Evolutionary conservation across 164 flowering plant species (phyloP), one percentile per base, ranked within the genome.

Genomic region (Taxillus chinensis): DNA sequence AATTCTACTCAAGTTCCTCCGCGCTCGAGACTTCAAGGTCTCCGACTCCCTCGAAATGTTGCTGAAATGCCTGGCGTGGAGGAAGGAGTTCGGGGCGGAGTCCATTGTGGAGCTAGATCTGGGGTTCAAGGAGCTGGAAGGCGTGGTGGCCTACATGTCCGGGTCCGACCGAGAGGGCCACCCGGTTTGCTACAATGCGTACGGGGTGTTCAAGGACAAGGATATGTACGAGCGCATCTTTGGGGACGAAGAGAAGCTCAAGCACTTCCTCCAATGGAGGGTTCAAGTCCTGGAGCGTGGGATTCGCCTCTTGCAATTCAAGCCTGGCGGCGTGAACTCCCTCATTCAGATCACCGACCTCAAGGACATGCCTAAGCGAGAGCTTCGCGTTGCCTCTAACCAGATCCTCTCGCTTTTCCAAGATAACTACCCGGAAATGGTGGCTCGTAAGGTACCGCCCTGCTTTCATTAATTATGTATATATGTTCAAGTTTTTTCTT

Each of bases 341-440:
- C 75, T 95, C 38, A 82, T 95, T 10, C 99, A 95, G 63, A 86
- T 93, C 8, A 92, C 91, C 42, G 99, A 95, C 72, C 80, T 95
- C 15, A 95, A 95, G 70, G 90, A 95, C 73, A 87, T 87, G 96
- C 99, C 99, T 2, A 90, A 90, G 61, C 79, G 95, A 67, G 97
- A 95, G 83, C 89, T 95, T 7, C 76, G 99, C 68, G 91, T 79
- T 15, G 96, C 95, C 62, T 86, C 96, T 2, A 87, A 86, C 50
- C 95, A 87, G 64, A 86, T 86, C 68, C 76, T 95, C 3, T 83
- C 93, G 39, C 76, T 95, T 49, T 91, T 95, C 59, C 99, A 95
- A 60, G 99, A 95, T 55, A 95, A 95, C 73, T 95, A 95, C 64
- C 99, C 99, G 37, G 99, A 95, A 73, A 73, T 95, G 89, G 99